A percentile compares a stretch with the other conserved stretches of the same genome.
These are phyloP conservation scores for Xylaria sp. DNA, from an alignment of 495 filamentous ascomycete genomes.

Conservation along the genomic window DNA sequence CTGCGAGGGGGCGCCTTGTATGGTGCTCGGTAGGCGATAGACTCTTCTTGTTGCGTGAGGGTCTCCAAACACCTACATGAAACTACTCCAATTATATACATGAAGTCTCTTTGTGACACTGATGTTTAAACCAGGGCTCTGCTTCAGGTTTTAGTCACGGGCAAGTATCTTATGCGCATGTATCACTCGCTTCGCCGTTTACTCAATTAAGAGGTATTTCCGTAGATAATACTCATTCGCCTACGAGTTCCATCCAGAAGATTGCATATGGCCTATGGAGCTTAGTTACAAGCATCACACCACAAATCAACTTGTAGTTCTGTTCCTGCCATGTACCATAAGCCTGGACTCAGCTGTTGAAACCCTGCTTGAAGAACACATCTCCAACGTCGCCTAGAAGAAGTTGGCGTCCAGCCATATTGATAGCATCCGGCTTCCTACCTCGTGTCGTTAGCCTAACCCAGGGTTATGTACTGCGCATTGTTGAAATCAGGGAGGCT, in stretches of 20 bases:
- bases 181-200: neutral
- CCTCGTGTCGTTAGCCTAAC: neutral
- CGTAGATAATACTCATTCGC: neutral
- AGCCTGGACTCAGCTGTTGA: neutral
- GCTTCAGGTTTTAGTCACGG: neutral
- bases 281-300: constrained; percentile 4
- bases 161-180: neutral
- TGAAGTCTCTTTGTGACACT: no score
- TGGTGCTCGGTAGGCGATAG: no score
- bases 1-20: no score
- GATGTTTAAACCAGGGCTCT: no score
- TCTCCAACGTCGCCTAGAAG: neutral
- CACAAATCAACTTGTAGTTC: neutral
- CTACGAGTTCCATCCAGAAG: neutral
- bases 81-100: no score
- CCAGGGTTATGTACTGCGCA: neutral
- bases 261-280: neutral
- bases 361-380: constrained; percentile 18
- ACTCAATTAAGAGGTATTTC: neutral
- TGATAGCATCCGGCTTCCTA: neutral
- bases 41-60: no score
- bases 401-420: neutral
- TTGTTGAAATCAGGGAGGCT: no score
- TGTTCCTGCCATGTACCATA: neutral
- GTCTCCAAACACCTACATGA: no score